Percentiles rank a stretch among this genome's conserved stretches.
Evolutionary conservation across 345 rosid genomes (phyloP).

Genomic region (Syzygium grande): DNA sequence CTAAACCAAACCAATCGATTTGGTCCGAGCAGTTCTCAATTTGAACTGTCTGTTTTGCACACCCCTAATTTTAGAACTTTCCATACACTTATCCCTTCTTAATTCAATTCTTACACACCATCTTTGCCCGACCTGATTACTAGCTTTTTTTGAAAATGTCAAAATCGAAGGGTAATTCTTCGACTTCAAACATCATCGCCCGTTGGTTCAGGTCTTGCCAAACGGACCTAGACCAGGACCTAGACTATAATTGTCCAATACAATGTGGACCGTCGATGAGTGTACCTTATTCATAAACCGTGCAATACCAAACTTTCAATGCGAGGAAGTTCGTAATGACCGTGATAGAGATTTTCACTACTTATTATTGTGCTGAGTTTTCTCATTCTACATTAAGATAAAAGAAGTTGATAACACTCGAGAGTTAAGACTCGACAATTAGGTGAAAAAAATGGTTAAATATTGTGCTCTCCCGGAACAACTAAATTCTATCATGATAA

Average conservation of each 20-base stretch:
- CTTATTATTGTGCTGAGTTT: background rate
- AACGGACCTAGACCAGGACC: background rate
- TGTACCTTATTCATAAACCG: background rate
- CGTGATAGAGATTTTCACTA: background rate
- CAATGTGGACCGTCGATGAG: background rate
- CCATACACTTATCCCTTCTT: too few relatives aligned
- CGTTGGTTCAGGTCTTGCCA: background rate
- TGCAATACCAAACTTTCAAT: accelerated
- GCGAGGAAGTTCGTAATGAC: background rate
- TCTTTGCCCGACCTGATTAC: background rate
- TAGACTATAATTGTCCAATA: background rate
- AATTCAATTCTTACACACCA: background rate
- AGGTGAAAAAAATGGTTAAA: background rate
- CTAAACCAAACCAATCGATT: accelerated
- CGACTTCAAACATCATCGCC: background rate
- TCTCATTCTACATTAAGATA: background rate
- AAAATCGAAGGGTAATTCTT: background rate
- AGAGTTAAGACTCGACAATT: background rate
- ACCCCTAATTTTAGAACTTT: too few relatives aligned
- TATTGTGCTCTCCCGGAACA: background rate
- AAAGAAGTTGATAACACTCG: background rate
- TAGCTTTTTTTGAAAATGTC: background rate
- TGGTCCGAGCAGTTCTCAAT: too few relatives aligned
- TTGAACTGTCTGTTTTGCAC: too few relatives aligned
- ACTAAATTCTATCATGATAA: background rate